Percentiles rank a stretch among this genome's conserved stretches.
Conservation (phyloP, 2,329 filamentous ascomycete genomes). For the Penicillium verrucosum region DNA sequence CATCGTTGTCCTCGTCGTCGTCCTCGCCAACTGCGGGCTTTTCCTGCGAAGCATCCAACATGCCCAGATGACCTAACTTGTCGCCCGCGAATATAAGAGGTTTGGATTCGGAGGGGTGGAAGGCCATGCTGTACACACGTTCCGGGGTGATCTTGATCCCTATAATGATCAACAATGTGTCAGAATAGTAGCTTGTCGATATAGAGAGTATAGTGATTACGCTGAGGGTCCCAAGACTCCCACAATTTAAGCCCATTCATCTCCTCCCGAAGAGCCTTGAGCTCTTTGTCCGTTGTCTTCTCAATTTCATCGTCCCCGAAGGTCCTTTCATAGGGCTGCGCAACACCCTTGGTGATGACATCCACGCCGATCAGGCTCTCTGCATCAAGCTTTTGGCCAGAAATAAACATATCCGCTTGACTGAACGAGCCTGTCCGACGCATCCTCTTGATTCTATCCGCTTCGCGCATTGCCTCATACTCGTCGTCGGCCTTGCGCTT, state of each 20-base stretch:
- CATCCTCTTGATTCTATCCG: conserved; percentile 59
- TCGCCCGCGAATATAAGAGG: conserved; percentile 89
- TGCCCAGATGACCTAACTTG: conserved; percentile 84
- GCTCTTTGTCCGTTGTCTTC: conserved; percentile 70
- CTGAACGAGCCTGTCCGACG: conserved; percentile 66
- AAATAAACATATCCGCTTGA: conserved; percentile 73
- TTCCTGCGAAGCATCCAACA: conserved; percentile 70
- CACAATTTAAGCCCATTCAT: conserved; percentile 78
- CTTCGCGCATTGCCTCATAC: conserved; percentile 54
- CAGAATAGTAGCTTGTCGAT: background rate
- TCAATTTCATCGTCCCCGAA: conserved; percentile 82
- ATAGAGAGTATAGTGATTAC: conserved; percentile 46
- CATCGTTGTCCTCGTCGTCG: conserved; percentile 62
- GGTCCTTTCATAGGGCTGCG: conserved; percentile 76
- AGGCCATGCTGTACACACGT: conserved; percentile 78
- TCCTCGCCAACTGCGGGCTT: conserved; percentile 59
- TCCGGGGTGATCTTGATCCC: conserved; percentile 91
- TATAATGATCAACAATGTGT: conserved; percentile 32
- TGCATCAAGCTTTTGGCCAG: conserved; percentile 69
- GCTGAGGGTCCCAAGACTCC: conserved; percentile 76
- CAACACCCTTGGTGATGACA: conserved; percentile 61
- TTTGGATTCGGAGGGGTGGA: conserved; percentile 84
- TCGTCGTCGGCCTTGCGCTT: conserved; percentile 68
- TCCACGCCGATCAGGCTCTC: conserved; percentile 62
- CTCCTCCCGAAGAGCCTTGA: conserved; percentile 69